Conservation (phyloP, 2,329 filamentous ascomycete genomes). For the Paecilomyces dactylethromorphus region DNA sequence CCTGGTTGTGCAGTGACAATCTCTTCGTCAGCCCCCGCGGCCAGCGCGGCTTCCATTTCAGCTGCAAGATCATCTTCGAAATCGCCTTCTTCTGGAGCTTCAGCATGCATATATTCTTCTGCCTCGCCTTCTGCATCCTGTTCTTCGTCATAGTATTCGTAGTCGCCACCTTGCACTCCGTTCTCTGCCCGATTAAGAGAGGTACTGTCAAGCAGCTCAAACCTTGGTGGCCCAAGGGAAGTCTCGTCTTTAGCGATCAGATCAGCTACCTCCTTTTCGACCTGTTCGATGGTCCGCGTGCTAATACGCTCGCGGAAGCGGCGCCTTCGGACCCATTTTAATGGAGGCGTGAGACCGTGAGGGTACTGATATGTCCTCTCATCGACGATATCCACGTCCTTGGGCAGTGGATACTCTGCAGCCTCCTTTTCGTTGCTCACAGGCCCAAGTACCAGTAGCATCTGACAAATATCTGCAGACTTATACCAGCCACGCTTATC, state of each 20-base stretch:
- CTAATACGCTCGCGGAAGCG: slow-evolving; percentile 78
- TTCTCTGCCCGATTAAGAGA: slow-evolving; percentile 39
- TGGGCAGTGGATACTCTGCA: slow-evolving; percentile 59
- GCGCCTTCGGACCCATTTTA: slow-evolving; percentile 76
- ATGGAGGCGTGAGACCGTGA: slow-evolving; percentile 79
- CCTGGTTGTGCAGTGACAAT: slow-evolving; percentile 15
- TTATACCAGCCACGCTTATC: slow-evolving; percentile 84
- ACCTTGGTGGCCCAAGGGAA: slow-evolving; percentile 51
- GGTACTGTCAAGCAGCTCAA: slow-evolving; percentile 57
- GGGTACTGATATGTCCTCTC: slow-evolving; percentile 66
- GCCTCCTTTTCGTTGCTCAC: slow-evolving; percentile 64
- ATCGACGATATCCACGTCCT: slow-evolving; percentile 54
- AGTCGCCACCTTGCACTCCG: slow-evolving; percentile 38
- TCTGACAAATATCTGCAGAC: slow-evolving; percentile 80
- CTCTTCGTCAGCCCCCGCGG: slow-evolving; percentile 30
- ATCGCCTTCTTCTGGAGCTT: slow-evolving; percentile 24
- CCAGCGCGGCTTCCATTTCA: slow-evolving; percentile 38
- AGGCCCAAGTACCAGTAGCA: slow-evolving; percentile 70
- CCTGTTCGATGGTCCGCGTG: slow-evolving; percentile 76
- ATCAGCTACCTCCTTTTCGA: slow-evolving; percentile 71
- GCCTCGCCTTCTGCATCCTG: slow-evolving; percentile 45
- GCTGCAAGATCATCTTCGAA: slow-evolving; percentile 37
- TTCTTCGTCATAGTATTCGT: slow-evolving; percentile 36
- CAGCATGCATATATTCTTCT: slow-evolving; percentile 36
- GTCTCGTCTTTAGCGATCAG: slow-evolving; percentile 64